Base-by-base conservation (phyloP, 495 filamentous ascomycete genomes). In the Achaetomiella virescens region DNA sequence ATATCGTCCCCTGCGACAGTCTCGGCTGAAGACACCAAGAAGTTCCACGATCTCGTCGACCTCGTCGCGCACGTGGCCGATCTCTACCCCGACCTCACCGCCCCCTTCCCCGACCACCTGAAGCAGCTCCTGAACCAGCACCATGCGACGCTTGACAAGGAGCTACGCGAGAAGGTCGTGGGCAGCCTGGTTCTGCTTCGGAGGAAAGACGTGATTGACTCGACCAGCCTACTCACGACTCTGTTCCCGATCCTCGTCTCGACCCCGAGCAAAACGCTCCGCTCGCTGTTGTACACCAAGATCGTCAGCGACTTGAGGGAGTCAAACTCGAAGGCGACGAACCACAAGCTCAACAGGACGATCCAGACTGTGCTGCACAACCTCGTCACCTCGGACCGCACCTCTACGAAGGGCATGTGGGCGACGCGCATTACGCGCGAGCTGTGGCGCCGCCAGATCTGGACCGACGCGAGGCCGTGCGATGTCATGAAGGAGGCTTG, bases 331-430 rank as follows among this genome's bases (percentile, higher is more conserved):
- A 96, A 92, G 69, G 70, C 85, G 1, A 89, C 80, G 15, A 96
- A 97, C 61, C 95, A 99, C 73, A 84, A 81, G 57, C 81, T 99
- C 36, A 99, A 99, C 70, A 81, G 87, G 35, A 91, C 88, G 6
- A 88, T 96, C 60, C 93, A 97, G 70, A 91, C 87, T 1, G 90
- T 91, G 18, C 79, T 97, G 42, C 93, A 89, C 74, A 93, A 96
- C 68, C 78, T 99, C 31, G 80, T 97, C 22, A 89, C 85, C 17
- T 85, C 86, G 4, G 91, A 99, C 67, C 80, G 87, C 40, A 80
- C 85, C 22, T 91, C 89, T 2, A 79, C 86, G 17, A 92, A 95
- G 67, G 90, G 88, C 15, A 75, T 97, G 50, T 99, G 95, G 93
- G 91, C 95, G 6, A 89, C 57, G 22, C 52, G 65, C 10, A 69